Base-by-base conservation (phyloP, 2,329 filamentous ascomycete species). In the Trichoderma atrobrunneum region DNA sequence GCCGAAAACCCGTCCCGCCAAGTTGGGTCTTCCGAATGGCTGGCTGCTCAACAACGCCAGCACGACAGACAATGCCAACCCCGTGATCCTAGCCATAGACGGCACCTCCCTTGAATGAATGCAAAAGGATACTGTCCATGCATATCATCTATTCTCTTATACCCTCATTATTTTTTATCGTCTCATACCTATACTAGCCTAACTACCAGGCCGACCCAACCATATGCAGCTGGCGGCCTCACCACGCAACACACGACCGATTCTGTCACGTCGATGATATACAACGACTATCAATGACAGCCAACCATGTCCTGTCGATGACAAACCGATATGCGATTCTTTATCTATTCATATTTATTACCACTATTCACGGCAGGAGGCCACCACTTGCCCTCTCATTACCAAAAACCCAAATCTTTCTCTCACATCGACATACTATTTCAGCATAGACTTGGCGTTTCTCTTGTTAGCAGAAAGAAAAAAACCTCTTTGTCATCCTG, bases 1-100 rank as follows among this genome's bases (percentile, higher is more conserved):
- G 86, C 85, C 51, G 89, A 91, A 79, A 86, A 89, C 74, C 87
- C 86, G n/a, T 84, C 81, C 36, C 81, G 85, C 74, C 86, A 87
- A 74, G 85, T 81, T 62, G 85, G 85, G 60, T 84, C 85, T 54
- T 78, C 85, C 18, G 86, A 88, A 77, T 88, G 86, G 84, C 75
- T 85, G 70, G 82, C 84, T 67, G 85, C 86, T 72, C 83, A 85
- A 72, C 84, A 86, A 76, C 82, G 82, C 74, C 81, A 80, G 26
- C 81, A 79, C 70, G 78, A 80, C 72, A 80, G 80, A 59, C 82
- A 81, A 48, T 84, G 81, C 71, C 82, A 81, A 60, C 83, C 85
- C 11, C 82, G 84, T 71, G 84, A 86, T 77, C 85, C 85, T 30
- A 80, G 78, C 68, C 84, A 83, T 70, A 81, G 83, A 76, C 79